These are phyloP conservation scores for Quercus parvula DNA, from an alignment of 306 rosid species.

Conservation along the genomic window DNA sequence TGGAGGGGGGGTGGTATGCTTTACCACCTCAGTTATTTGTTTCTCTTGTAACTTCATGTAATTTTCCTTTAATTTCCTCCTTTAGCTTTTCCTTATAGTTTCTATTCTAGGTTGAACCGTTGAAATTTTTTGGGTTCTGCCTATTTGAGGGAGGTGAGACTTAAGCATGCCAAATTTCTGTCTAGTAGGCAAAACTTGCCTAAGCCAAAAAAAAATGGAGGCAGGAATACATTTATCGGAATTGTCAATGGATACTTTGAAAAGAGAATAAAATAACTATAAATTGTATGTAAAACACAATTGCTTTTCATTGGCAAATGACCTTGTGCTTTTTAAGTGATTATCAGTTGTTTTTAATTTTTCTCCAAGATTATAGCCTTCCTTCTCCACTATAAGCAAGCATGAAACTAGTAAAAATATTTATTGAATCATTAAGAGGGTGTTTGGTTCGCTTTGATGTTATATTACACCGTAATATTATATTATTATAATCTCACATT, in stretches of 20 bases:
- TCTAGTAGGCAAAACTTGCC: slow-evolving; percentile 17
- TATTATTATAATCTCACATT: too few relatives aligned
- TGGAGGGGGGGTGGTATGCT: not conserved
- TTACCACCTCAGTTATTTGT: slow-evolving; percentile 21
- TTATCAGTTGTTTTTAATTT: too few relatives aligned
- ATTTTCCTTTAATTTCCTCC: slow-evolving; percentile 28
- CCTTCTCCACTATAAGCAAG: too few relatives aligned
- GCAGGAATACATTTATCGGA: slow-evolving; percentile 13
- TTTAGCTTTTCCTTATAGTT: slow-evolving; percentile 22
- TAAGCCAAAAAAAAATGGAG: not conserved
- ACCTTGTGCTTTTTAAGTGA: not conserved
- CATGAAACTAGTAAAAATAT: too few relatives aligned
- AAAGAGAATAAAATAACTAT: slow-evolving; percentile 21
- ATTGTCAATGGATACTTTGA: slow-evolving; percentile 32
- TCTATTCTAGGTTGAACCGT: slow-evolving; percentile 25
- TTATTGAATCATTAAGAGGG: too few relatives aligned
- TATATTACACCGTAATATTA: too few relatives aligned
- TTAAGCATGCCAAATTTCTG: slow-evolving; percentile 3
- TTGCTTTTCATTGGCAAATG: not conserved
- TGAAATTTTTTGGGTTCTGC: slow-evolving; percentile 7
- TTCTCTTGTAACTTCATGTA: slow-evolving; percentile 23
- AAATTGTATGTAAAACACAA: slow-evolving; percentile 20
- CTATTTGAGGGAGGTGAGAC: slow-evolving; percentile 12
- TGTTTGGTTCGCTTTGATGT: fast-evolving
- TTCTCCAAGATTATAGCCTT: too few relatives aligned